Evolutionary conservation across 768 basidiomycete genomes (phyloP).

Genomic region (Lactarius indigo): DNA sequence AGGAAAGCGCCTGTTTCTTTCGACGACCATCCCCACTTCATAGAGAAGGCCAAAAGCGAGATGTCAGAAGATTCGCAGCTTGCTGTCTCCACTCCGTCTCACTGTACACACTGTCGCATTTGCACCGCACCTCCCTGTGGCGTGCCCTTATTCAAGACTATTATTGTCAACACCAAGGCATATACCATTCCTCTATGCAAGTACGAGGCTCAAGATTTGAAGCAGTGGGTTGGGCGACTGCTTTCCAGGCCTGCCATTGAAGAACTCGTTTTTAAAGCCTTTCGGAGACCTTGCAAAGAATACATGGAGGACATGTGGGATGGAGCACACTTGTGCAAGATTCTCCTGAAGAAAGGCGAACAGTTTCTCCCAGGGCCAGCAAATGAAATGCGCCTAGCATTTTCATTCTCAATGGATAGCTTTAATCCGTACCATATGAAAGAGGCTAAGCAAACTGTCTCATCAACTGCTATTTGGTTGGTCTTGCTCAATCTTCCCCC

Average conservation of each 20-base stretch:
- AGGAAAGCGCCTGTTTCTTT: not conserved
- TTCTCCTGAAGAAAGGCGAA: not conserved
- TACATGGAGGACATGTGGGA: slow-evolving; percentile 6
- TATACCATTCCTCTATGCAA: not conserved
- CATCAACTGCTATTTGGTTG: too few species aligned
- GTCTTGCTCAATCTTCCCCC: too few species aligned
- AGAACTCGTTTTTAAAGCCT: not conserved
- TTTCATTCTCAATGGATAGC: slow-evolving; percentile 1
- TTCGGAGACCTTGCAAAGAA: not conserved
- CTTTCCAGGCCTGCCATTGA: not conserved
- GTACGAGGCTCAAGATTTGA: slow-evolving; percentile 8
- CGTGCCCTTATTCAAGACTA: not conserved
- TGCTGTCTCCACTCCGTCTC: not conserved
- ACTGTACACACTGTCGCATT: not conserved
- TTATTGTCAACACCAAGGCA: not conserved
- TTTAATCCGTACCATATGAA: too few species aligned
- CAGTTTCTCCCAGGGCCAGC: not conserved
- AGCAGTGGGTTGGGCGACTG: not conserved
- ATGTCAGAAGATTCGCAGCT: not conserved
- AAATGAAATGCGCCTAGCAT: slow-evolving; percentile 5
- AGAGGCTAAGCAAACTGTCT: too few species aligned
- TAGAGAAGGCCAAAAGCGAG: not conserved
- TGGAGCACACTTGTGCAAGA: not conserved
- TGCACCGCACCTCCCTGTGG: not conserved
- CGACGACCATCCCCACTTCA: not conserved